Evolutionary conservation across 2,329 filamentous ascomycete genomes (phyloP), one percentile per base, ranked within the genome.

Genomic region (Alternaria incomplexa): DNA sequence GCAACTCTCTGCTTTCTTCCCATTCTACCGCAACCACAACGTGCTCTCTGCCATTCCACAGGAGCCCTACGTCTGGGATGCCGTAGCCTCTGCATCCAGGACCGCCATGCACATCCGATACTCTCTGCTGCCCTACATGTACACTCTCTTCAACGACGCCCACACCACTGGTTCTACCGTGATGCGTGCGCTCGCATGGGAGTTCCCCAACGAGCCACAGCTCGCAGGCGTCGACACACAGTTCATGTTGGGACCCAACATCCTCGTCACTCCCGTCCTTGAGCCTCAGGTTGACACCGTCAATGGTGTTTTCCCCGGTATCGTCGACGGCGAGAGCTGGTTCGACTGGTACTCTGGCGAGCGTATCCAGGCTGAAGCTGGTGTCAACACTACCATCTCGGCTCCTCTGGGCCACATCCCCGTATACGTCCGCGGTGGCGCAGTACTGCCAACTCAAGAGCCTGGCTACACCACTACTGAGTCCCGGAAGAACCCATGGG

Each of bases 1-100:
- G 89, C 88, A 90, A 73, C 82, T 92, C 1, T 86, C 84, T 0
- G 90, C 90, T 11, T 93, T 93, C 83, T 92, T 92, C 81, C 89
- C 90, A 7, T 93, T 93, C 80, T 93, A 92, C 80, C 85, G 91
- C 25, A 93, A 93, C 79, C 91, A 94, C 82, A 93, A 93, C 73
- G 82, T 81, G 4, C 80, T 91, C 2, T 85, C 83, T 0, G 86
- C 88, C 11, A 84, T 84, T 54, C 75, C 86, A 0, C 91, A 94
- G 74, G 91, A 94, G 77, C 90, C 91, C 0, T 94, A 91, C 72
- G 75, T 85, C 15, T 93, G 91, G 91, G 81, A 81, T 4, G 85
- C 85, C 1, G 91, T 93, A 1, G 85, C 86, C 3, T 85, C 88
- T 5, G 90, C 91, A 0, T 84, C 86, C n/a, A 87, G 86, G 65